Conservation (phyloP, 441 rosid genomes). For the Francoa sonchifolia region DNA sequence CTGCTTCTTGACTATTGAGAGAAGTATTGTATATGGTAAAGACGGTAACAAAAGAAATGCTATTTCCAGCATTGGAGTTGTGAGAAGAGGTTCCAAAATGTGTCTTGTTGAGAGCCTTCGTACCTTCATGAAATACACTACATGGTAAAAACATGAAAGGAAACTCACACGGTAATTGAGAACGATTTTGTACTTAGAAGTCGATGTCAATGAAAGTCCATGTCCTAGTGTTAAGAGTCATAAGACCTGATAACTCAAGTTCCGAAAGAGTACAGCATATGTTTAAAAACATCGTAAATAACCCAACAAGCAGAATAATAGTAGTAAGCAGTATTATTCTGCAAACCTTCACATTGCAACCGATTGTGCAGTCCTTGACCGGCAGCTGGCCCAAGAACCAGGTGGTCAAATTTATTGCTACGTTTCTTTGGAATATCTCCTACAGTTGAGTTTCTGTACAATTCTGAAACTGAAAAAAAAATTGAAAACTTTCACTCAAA, state of each 20-base stretch:
- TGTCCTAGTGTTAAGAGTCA: too few species aligned
- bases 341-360: conserved; percentile 66
- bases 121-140: conserved; percentile 28
- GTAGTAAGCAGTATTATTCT: neutral
- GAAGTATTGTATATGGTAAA: conserved; percentile 54
- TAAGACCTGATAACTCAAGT: too few species aligned
- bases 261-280: too few species aligned
- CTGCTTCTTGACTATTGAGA: conserved; percentile 9
- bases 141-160: neutral
- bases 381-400: conserved; percentile 59
- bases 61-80: conserved; percentile 22
- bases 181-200: too few species aligned
- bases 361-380: conserved; percentile 76
- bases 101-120: conserved; percentile 61
- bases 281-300: too few species aligned
- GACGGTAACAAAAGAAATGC: conserved; percentile 60
- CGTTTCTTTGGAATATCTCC: conserved; percentile 21
- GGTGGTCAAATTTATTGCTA: conserved; percentile 50
- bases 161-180: too few species aligned
- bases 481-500: neutral
- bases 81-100: conserved; percentile 19
- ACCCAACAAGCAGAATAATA: neutral
- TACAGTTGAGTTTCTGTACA: conserved; percentile 22
- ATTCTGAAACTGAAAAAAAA: conserved; percentile 28
- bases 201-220: too few species aligned